Percentiles rank a stretch among this genome's conserved stretches.
Evolutionary conservation across 257 asterid species (phyloP).

Genomic region (Scutellaria barbata): DNA sequence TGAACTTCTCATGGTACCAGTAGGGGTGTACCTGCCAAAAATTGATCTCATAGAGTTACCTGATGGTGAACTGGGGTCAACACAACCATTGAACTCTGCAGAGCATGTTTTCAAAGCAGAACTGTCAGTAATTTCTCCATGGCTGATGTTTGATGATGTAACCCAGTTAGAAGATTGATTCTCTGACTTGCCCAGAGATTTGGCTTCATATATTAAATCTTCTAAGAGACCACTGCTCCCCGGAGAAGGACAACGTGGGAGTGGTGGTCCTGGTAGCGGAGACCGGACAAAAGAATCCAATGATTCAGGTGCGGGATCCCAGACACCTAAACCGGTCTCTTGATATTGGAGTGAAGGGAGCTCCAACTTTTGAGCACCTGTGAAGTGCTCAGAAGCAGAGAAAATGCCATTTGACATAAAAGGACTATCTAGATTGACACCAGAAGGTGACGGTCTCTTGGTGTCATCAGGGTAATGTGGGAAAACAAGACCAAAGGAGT

Average conservation of each 20-base stretch:
- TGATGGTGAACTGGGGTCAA: slow-evolving; percentile 45
- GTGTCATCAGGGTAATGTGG: slow-evolving; percentile 47
- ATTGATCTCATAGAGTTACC: slow-evolving; percentile 45
- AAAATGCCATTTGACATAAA: slow-evolving; percentile 48
- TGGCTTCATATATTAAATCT: slow-evolving; percentile 65
- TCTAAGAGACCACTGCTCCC: slow-evolving; percentile 72
- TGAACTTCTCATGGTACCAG: slow-evolving; percentile 41
- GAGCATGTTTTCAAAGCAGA: slow-evolving; percentile 46
- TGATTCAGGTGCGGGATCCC: slow-evolving; percentile 58
- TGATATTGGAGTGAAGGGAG: slow-evolving; percentile 90
- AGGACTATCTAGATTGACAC: slow-evolving; percentile 47
- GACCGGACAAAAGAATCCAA: slow-evolving; percentile 53
- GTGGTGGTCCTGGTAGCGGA: slow-evolving; percentile 46
- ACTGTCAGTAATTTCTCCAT: slow-evolving; percentile 43
- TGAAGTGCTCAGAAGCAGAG: slow-evolving; percentile 70
- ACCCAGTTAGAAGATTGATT: slow-evolving; percentile 47
- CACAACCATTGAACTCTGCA: slow-evolving; percentile 44
- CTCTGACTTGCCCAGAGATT: slow-evolving; percentile 49
- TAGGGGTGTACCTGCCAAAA: slow-evolving; percentile 47
- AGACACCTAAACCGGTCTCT: slow-evolving; percentile 50
- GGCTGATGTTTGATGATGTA: slow-evolving; percentile 44
- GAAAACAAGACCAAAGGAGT: slow-evolving; percentile 42
- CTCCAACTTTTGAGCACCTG: slow-evolving; percentile 69
- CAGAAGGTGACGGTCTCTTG: slow-evolving; percentile 45
- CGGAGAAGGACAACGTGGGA: slow-evolving; percentile 53